Base-by-base conservation (phyloP, 2,329 filamentous ascomycete genomes). In the Fusarium abutilonis region DNA sequence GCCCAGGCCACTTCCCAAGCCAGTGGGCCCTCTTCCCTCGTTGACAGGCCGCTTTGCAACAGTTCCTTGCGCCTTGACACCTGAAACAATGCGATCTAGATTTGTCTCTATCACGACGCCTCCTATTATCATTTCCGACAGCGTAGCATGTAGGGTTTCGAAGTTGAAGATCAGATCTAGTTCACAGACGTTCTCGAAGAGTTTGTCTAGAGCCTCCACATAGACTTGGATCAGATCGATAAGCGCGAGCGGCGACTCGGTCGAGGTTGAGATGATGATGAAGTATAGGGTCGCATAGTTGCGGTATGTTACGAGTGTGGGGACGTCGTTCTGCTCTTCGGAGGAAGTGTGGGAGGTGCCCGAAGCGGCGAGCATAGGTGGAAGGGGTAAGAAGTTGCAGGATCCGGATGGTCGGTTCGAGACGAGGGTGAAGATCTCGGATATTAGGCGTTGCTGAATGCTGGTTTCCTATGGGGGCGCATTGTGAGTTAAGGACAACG, bases 101-200 rank as follows among this genome's bases (percentile, higher is more conserved):
- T 89, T 92, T 29, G 94, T 97, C 80, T 98, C 94, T 21, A 98
- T 88, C 14, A 98, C 94, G 13, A 97, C 92, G 1, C 94, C 94
- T 13, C 94, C 94, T 14, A 97, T 91, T 53, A 98, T 90, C 92
- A 98, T 96, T 82, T 98, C 94, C 55, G 88, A 89, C 9, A 98
- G 80, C 14, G 93, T 88, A 9, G 94, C 91, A 80, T 99, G 95
- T 71, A 99, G 82, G 14, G 93, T 96, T 83, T 99, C 95, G 70
- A 97, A 99, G 75, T 98, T 98, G 81, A 99, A 99, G 76, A 99
- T 99, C 68, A 99, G 84, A 76, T 99, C 93, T 52, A 99, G 82
- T 80, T 99, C 95, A 83, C 95, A 99, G 9, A 99, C 95, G 75
- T 99, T 97, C 79, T 98, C 95, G 74, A 99, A 99, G 36, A 99